These are phyloP conservation scores for Trichoderma asperellum DNA, from an alignment of 2,329 filamentous ascomycete species.

Conservation along the genomic window DNA sequence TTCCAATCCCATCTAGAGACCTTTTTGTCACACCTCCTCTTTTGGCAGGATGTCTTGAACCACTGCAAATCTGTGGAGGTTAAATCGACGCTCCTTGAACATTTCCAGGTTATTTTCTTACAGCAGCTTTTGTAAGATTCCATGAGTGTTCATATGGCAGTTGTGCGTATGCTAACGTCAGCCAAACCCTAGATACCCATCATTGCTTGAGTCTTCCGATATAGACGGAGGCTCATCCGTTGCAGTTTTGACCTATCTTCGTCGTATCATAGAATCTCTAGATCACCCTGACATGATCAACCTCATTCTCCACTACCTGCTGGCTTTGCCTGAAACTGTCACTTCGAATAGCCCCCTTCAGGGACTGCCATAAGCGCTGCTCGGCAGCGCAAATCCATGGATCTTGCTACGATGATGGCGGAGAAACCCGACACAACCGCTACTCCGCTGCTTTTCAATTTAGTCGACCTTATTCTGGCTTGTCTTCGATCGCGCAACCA, in stretches of 20 bases:
- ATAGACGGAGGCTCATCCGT: conserved; percentile 96
- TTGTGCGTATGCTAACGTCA: not conserved
- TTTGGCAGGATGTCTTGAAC: conserved; percentile 98
- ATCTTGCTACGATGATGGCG: conserved; percentile 79
- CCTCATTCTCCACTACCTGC: conserved; percentile 87
- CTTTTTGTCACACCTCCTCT: conserved; percentile 91
- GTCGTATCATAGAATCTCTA: conserved; percentile 85
- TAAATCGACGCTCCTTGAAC: conserved; percentile 88
- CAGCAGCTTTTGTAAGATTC: conserved; percentile 81
- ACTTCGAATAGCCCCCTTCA: conserved; percentile 43
- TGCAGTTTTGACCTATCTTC: conserved; percentile 90
- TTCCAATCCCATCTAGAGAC: conserved; percentile 88
- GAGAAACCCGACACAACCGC: conserved; percentile 72
- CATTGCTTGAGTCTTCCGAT: conserved; percentile 93
- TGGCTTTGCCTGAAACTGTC: conserved; percentile 71
- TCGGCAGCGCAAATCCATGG: conserved; percentile 84
- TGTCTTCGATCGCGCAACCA: conserved; percentile 82
- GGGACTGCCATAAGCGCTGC: conserved; percentile 66
- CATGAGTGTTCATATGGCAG: not conserved
- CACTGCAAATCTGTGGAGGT: conserved; percentile 92
- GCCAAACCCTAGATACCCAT: conserved; percentile 72
- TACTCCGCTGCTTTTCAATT: conserved; percentile 87
- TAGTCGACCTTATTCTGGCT: conserved; percentile 86
- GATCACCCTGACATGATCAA: conserved; percentile 95
- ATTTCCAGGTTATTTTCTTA: conserved; percentile 95